These are phyloP conservation scores for Kluyveromyces marxianus DNA, from an alignment of 1,139 yeast genomes.

Conservation along the genomic window DNA sequence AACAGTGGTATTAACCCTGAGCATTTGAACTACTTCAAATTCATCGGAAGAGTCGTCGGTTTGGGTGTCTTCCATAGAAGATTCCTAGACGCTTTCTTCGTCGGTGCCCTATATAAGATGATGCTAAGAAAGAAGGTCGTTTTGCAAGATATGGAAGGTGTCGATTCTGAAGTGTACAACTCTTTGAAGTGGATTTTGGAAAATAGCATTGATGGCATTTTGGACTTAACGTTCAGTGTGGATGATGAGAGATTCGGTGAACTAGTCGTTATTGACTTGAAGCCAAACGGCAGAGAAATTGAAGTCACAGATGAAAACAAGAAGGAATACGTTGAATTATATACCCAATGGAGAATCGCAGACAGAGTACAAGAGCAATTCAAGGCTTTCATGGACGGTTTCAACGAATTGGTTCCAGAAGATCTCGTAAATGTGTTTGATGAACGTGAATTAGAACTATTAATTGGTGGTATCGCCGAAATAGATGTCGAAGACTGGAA, in stretches of 20 bases:
- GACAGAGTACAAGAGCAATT: conserved; percentile 94
- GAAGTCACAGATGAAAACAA: conserved; percentile 93
- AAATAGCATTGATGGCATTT: conserved; percentile 79
- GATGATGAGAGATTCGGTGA: conserved; percentile 98
- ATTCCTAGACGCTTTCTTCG: conserved; percentile 95
- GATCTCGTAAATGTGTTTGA: conserved; percentile 94
- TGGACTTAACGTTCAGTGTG: conserved; percentile 86
- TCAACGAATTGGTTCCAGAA: conserved; percentile 94
- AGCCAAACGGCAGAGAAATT: conserved; percentile 77
- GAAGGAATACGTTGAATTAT: conserved; percentile 88
- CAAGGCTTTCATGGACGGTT: conserved; percentile 92
- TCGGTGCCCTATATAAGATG: conserved; percentile 97
- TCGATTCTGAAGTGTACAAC: conserved; percentile 92
- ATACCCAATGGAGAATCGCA: conserved; percentile 93
- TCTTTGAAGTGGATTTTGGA: conserved; percentile 94
- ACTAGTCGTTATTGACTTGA: conserved; percentile 81
- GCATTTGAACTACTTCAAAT: conserved; percentile 94
- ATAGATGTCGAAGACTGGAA: conserved; percentile 98
- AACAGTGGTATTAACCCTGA: conserved; percentile 98
- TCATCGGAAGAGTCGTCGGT: conserved; percentile 97
- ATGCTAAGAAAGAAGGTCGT: conserved; percentile 92
- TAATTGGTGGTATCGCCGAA: conserved; percentile 97
- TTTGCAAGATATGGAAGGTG: conserved; percentile 97
- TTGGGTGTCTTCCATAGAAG: conserved; percentile 97
- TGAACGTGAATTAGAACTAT: conserved; percentile 90